phyloP scores from a whole-genome alignment of 1,284 basidiomycete species.

The Pyrrhoderma noxium region DNA sequence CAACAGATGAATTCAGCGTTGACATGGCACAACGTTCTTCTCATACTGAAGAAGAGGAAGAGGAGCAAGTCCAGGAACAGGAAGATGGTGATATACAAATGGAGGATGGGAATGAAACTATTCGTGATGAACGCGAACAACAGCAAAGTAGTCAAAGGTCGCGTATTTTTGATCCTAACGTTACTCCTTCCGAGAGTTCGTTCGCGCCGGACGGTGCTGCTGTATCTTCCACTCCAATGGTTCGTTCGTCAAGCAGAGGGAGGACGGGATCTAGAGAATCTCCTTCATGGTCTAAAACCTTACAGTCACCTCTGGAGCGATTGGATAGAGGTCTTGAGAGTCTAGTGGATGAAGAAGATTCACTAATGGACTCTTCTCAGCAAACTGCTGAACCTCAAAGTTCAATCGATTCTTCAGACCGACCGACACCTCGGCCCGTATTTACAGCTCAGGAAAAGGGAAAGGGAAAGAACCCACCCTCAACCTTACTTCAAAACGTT shows the following conservation, averaged over 20 bases:
- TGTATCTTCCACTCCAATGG: conserved; percentile 70
- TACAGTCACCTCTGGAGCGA: conserved; percentile 71
- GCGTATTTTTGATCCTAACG: conserved; percentile 27
- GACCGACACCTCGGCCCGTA: conserved; percentile 19
- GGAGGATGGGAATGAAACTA: conserved; percentile 16
- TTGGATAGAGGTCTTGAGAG: conserved; percentile 63
- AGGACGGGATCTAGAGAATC: conserved; percentile 25
- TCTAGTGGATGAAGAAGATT: conserved; percentile 35
- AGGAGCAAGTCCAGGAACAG: conserved; percentile 23
- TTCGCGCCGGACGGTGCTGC: conserved; percentile 62
- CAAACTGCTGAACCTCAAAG: conserved; percentile 22
- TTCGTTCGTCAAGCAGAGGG: conserved; percentile 32
- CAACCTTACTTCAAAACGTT: conserved; percentile 42
- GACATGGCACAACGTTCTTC: conserved; percentile 25
- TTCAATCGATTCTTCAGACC: conserved; percentile 12
- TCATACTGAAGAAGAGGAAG: conserved; percentile 27
- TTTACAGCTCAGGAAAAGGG: conserved; percentile 33
- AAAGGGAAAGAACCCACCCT: conserved; percentile 35
- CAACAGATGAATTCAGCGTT: conserved; percentile 56
- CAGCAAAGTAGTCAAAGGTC: conserved; percentile 33
- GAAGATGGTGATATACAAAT: conserved; percentile 25
- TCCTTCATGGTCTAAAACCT: conserved; percentile 58
- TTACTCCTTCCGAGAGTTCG: conserved; percentile 37
- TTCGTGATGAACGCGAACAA: conserved; percentile 7
- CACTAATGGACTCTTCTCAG: conserved; percentile 11